Percentiles rank a stretch among this genome's conserved stretches.
These are phyloP conservation scores for Porpolomopsis calyptriformis DNA, from an alignment of 768 basidiomycete genomes.

Conservation along the genomic window DNA sequence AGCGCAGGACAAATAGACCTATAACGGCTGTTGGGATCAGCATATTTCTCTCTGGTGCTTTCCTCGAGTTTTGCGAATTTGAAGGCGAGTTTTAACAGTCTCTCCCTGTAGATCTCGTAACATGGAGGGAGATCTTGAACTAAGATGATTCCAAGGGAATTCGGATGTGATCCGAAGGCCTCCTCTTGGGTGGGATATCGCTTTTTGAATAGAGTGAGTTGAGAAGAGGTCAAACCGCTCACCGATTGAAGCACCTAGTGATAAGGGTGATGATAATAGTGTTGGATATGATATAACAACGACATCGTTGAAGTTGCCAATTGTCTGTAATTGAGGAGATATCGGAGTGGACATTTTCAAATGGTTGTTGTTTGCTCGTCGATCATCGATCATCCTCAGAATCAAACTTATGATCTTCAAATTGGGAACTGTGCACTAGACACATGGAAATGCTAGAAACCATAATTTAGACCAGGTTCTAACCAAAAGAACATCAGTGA, in stretches of 20 bases:
- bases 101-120: slow-evolving; percentile 55
- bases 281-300: slow-evolving; percentile 55
- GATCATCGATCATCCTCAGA: too few species aligned
- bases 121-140: slow-evolving; percentile 67
- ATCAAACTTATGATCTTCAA: too few species aligned
- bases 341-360: too few species aligned
- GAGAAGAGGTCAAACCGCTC: slow-evolving; percentile 11
- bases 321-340: too few species aligned
- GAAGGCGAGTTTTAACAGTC: slow-evolving; percentile 65
- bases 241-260: slow-evolving; percentile 56
- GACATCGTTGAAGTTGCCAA: slow-evolving; percentile 36
- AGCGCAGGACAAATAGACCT: slow-evolving; percentile 36
- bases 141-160: slow-evolving; percentile 72
- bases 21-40: slow-evolving; percentile 62
- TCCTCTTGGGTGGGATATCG: slow-evolving; percentile 35
- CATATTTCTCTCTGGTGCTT: slow-evolving; percentile 56
- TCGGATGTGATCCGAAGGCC: slow-evolving; percentile 73
- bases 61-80: slow-evolving; percentile 67
- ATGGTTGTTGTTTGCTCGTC: too few species aligned
- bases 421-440: too few species aligned
- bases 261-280: slow-evolving; percentile 41
- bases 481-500: neutral
- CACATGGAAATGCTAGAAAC: too few species aligned
- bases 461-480: too few species aligned
- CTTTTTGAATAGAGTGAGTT: slow-evolving; percentile 2